Conservation (phyloP, 352 stramenopile genomes). For the Phytophthora multivora region DNA sequence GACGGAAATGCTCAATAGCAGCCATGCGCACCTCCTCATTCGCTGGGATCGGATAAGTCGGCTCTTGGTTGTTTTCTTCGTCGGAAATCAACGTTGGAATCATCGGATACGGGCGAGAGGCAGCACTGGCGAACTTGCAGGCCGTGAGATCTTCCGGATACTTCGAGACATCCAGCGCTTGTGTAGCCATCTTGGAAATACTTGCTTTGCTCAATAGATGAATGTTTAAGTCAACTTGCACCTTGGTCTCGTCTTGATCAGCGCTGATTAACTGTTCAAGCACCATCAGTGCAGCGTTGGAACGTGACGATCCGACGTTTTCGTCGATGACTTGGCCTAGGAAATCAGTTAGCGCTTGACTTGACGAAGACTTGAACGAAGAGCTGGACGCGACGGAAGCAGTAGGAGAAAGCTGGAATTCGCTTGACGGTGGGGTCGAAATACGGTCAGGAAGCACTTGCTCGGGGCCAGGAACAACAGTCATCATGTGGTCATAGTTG, state of each 20-base stretch:
- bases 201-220: background rate
- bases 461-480: constrained; percentile 11
- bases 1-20: constrained; percentile 21
- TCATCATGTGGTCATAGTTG: constrained; percentile 34
- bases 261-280: constrained; percentile 26
- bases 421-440: too few relatives aligned
- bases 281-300: constrained; percentile 23
- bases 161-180: constrained; percentile 24
- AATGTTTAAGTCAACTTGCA: constrained; percentile 12
- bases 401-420: background rate
- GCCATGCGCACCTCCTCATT: constrained; percentile 29
- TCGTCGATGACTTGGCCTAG: constrained; percentile 21
- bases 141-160: constrained; percentile 11
- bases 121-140: constrained; percentile 28
- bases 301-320: constrained; percentile 2
- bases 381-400: background rate
- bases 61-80: background rate
- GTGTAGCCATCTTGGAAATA: background rate
- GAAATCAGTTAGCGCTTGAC: constrained; percentile 21
- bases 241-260: constrained; percentile 18
- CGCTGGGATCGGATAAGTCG: constrained; percentile 23
- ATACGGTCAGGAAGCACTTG: constrained; percentile 7
- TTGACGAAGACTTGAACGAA: constrained; percentile 1
- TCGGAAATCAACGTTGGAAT: background rate
- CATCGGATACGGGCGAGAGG: constrained; percentile 27